Conservation (phyloP, 257 asterid species). For the Cynanchum wilfordii region DNA sequence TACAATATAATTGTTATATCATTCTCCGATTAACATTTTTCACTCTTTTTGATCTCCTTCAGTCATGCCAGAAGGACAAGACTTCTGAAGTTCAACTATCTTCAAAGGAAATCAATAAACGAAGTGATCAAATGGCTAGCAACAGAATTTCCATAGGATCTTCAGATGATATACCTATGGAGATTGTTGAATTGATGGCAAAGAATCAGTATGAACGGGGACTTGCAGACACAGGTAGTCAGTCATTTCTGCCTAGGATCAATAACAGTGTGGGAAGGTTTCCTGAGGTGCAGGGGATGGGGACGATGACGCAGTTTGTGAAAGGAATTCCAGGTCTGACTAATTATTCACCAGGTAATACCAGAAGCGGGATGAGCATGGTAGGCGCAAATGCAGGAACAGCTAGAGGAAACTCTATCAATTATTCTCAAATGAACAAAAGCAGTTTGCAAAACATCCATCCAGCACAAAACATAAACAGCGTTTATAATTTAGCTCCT, state of each 20-base stretch:
- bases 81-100: constrained; percentile 6
- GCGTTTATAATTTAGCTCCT: constrained; percentile 29
- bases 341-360: constrained; percentile 24
- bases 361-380: constrained; percentile 19
- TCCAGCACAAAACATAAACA: constrained; percentile 27
- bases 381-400: constrained; percentile 24
- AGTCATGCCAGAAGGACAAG: constrained; percentile 18
- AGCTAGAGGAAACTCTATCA: constrained; percentile 10
- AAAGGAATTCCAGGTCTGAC: constrained; percentile 19
- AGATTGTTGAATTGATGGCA: constrained; percentile 74
- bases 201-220: constrained; percentile 59
- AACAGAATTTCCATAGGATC: constrained; percentile 30
- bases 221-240: constrained; percentile 33
- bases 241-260: constrained; percentile 19
- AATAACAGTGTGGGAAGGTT: constrained; percentile 20
- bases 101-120: constrained; percentile 16
- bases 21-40: background rate
- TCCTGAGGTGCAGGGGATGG: constrained; percentile 25
- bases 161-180: constrained; percentile 81
- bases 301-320: constrained; percentile 6
- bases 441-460: constrained; percentile 18
- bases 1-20: background rate
- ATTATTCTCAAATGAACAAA: constrained; percentile 24
- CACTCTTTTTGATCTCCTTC: constrained; percentile 4
- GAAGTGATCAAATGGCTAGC: constrained; percentile 23